Evolutionary conservation across 495 filamentous ascomycete genomes (phyloP).

Genomic region (Hypoxylon trugodes): DNA sequence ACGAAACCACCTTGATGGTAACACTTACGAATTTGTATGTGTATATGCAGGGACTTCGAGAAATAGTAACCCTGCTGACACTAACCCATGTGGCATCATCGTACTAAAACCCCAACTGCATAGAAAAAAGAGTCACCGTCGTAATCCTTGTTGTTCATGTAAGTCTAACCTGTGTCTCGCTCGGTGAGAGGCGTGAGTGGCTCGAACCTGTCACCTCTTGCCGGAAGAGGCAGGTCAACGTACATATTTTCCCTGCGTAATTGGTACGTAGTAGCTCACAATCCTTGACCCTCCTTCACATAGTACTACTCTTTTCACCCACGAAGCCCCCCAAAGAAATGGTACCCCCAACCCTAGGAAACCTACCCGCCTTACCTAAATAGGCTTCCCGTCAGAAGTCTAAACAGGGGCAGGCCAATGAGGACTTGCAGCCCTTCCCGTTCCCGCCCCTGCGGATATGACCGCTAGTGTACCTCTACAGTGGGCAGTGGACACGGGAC

Average conservation of each 20-base stretch:
- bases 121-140: not conserved
- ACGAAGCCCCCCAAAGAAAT: conserved; percentile 2
- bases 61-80: conserved; percentile 17
- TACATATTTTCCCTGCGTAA: not conserved
- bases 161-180: not conserved
- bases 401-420: conserved; percentile 14
- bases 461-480: conserved; percentile 2
- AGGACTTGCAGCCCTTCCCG: conserved; percentile 4
- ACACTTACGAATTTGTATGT: not conserved
- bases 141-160: conserved; percentile 3
- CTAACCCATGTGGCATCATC: conserved; percentile 25
- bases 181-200: conserved; percentile 28
- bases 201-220: conserved; percentile 5
- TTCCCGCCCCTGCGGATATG: conserved; percentile 7
- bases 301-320: too few species aligned
- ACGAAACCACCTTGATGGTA: conserved; percentile 25
- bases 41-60: conserved; percentile 20
- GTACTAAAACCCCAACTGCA: not conserved
- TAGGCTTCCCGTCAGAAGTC: conserved; percentile 18
- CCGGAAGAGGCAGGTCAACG: conserved; percentile 23
- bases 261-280: not conserved
- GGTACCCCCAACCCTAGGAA: not conserved
- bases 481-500: not conserved
- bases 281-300: conserved; percentile 2
- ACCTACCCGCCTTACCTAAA: not conserved